phyloP scores from a whole-genome alignment of 148 eudicot genomes.

The Rhododendron simsii region DNA sequence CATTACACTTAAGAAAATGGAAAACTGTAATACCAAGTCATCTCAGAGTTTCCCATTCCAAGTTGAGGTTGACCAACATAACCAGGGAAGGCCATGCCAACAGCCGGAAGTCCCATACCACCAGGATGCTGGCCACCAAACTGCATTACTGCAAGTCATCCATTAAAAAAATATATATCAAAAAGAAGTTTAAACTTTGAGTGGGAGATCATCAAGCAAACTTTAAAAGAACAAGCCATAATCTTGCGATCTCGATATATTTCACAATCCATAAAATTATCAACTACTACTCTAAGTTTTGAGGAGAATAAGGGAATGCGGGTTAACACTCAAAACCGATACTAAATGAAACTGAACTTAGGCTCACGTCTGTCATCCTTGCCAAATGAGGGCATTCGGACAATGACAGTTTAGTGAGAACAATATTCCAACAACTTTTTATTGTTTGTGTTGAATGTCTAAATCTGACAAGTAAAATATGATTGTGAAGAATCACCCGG shows the following conservation, averaged over 20 bases:
- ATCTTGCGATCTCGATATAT: background rate
- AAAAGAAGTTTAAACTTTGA: background rate
- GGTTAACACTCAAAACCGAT: background rate
- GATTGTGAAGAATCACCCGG: slow-evolving; percentile 47
- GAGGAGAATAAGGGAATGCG: background rate
- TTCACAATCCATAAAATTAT: background rate
- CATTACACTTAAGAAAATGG: background rate
- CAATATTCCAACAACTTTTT: background rate
- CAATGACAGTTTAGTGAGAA: background rate
- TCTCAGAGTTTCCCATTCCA: slow-evolving; percentile 80
- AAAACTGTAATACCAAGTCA: slow-evolving; percentile 68
- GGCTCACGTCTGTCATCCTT: background rate
- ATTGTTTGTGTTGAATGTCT: background rate
- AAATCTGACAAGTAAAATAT: background rate
- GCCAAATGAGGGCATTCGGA: background rate
- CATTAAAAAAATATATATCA: background rate
- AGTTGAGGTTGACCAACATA: slow-evolving; percentile 76
- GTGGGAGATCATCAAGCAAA: background rate
- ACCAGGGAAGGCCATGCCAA: slow-evolving; percentile 99
- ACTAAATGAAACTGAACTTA: background rate
- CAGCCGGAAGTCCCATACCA: slow-evolving; percentile 90
- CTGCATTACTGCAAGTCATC: slow-evolving; percentile 69
- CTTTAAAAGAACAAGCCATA: background rate
- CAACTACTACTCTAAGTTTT: background rate
- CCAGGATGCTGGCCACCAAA: slow-evolving; percentile 86